Conservation (phyloP, 768 basidiomycete genomes). For the Lactarius quietus region DNA sequence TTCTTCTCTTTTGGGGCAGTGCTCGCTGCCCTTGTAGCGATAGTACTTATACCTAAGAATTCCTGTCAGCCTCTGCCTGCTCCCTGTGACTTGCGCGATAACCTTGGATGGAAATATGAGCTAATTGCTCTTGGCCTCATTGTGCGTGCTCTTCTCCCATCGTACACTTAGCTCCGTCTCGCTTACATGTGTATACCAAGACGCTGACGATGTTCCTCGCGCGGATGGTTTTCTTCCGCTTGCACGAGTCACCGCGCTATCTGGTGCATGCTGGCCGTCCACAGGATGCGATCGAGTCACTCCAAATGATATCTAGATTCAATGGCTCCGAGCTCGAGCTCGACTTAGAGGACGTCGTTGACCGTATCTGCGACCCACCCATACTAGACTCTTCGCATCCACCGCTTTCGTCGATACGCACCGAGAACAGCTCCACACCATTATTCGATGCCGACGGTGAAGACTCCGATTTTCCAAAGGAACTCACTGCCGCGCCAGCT, state of each 20-base stretch:
- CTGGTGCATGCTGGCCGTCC: constrained; percentile 86
- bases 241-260: constrained; percentile 93
- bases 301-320: constrained; percentile 81
- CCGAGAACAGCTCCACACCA: neutral
- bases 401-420: neutral
- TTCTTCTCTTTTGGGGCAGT: constrained; percentile 96
- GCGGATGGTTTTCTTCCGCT: constrained; percentile 83
- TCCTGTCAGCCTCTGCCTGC: constrained; percentile 52
- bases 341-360: constrained; percentile 66
- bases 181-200: constrained; percentile 38
- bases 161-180: neutral
- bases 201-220: constrained; percentile 84
- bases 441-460: constrained; percentile 13
- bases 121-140: constrained; percentile 73
- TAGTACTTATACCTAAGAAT: constrained; percentile 71
- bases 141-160: constrained; percentile 48
- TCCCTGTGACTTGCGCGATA: constrained; percentile 68
- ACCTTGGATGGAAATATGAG: constrained; percentile 88
- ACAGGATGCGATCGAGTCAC: constrained; percentile 76
- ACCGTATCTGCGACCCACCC: constrained; percentile 32
- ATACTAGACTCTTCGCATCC: neutral
- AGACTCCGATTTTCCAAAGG: neutral
- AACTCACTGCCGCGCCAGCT: neutral
- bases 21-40: constrained; percentile 73
- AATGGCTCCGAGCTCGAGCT: constrained; percentile 74